These are phyloP conservation scores for Sporisorium reilianum DNA, from an alignment of 1,284 basidiomycete species.

Conservation along the genomic window DNA sequence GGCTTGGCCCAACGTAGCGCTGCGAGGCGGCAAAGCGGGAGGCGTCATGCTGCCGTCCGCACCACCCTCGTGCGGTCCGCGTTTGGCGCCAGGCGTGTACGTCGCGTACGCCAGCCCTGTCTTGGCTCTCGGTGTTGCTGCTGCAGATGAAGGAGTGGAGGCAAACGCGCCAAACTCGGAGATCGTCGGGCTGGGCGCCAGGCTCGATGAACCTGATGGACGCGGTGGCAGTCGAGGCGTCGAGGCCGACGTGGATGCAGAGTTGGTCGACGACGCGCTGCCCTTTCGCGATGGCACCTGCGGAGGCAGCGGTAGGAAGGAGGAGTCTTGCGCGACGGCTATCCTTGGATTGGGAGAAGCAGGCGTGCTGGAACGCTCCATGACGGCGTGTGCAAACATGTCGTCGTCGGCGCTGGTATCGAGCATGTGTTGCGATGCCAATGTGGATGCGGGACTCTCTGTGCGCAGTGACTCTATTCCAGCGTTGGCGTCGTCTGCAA, in stretches of 20 bases:
- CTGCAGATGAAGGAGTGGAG: neutral
- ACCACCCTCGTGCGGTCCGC: neutral
- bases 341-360: conserved; percentile 4
- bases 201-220: neutral
- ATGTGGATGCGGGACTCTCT: conserved; percentile 7
- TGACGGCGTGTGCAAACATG: conserved; percentile 47
- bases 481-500: neutral
- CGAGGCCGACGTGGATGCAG: neutral
- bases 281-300: conserved; percentile 25
- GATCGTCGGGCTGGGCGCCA: conserved; percentile 36
- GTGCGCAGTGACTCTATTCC: neutral
- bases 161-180: conserved; percentile 43
- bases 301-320: conserved; percentile 2
- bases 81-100: conserved; percentile 36
- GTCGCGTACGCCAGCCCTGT: conserved; percentile 27
- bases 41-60: conserved; percentile 14
- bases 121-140: conserved; percentile 9
- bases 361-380: conserved; percentile 14
- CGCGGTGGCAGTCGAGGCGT: conserved; percentile 35
- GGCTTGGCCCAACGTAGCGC: conserved; percentile 29
- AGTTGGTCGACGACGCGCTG: conserved; percentile 26
- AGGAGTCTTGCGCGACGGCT: neutral
- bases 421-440: conserved; percentile 19
- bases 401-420: conserved; percentile 32
- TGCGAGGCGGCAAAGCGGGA: conserved; percentile 40